phyloP scores from a whole-genome alignment of 2,329 filamentous ascomycete species.

The Emergomyces africanus region DNA sequence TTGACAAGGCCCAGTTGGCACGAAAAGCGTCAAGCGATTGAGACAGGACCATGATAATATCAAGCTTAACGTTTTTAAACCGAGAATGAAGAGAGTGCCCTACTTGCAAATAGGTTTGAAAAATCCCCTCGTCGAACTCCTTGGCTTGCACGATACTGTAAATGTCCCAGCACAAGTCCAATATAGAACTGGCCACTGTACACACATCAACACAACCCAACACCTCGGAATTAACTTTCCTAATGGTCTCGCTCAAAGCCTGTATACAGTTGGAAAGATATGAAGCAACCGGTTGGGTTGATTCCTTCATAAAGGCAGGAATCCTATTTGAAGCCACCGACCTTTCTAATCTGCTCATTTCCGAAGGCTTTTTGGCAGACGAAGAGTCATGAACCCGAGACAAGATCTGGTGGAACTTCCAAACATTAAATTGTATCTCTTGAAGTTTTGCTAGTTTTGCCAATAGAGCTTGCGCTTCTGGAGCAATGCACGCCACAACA shows the following conservation, averaged over 20 bases:
- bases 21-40: conserved; percentile 44
- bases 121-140: conserved; percentile 39
- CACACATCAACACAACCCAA: conserved; percentile 15
- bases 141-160: conserved; percentile 28
- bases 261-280: conserved; percentile 28
- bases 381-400: conserved; percentile 20
- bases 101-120: conserved; percentile 41
- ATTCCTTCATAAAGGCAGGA: conserved; percentile 28
- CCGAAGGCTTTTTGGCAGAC: conserved; percentile 26
- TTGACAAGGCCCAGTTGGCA: conserved; percentile 57
- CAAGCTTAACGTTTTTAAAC: conserved; percentile 17
- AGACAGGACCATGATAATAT: conserved; percentile 18
- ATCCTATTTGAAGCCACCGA: conserved; percentile 29
- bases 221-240: conserved; percentile 16
- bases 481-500: conserved; percentile 17
- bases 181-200: conserved; percentile 19
- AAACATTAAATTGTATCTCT: conserved; percentile 25
- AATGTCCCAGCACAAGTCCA: conserved; percentile 38
- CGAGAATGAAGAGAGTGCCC: conserved; percentile 24
- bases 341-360: conserved; percentile 31
- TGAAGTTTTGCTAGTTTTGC: conserved; percentile 23
- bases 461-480: conserved; percentile 14
- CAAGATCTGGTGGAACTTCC: conserved; percentile 23
- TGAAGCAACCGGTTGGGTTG: conserved; percentile 26
- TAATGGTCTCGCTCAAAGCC: conserved; percentile 23